Evolutionary conservation across 2,329 filamentous ascomycete species (phyloP), one percentile per base, ranked within the genome.

Genomic region (Fusarium xylarioides): DNA sequence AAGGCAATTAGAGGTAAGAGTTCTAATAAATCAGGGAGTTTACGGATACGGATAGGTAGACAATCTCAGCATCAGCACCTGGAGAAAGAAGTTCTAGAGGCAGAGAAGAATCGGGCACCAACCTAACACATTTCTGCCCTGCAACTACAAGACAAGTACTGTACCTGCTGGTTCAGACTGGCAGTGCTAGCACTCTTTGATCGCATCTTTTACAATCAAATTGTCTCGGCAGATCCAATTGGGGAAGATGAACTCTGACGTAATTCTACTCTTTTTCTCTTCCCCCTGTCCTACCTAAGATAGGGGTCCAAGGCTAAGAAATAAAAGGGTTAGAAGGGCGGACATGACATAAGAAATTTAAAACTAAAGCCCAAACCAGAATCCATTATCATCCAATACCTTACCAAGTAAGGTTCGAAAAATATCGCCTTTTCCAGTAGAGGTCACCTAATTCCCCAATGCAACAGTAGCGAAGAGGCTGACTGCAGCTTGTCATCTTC

Each of bases 401-500:
- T 26, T 30, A 30, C 30, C 11, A 11, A 11, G 8, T 6, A 18
- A 26, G 42, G n/a, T 38, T 43, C 47, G 11, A 35, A 38, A 30
- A 28, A 47, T 38, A 28, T 32, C 47, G n/a, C 35, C 28, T 46
- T 32, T 58, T 34, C 46, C 34, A 37, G 47, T 12, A 52, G 16
- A 50, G 53, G 61, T 62, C 40, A 52, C 47, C 59, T 53, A 74
- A 68, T 46, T 57, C 54, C 40, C 40, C 19, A 57, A 54, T 54
- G 61, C 44, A 52, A 61, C 30, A 23, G 43, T 56, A 30, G 30
- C 34, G 18, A 68, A 68, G 23, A 74, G 66, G 63, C 62, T 71
- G 47, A 56, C 44, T 73, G 70, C 70, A 71, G 53, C 53, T 68
- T 71, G 54, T 73, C 61, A 67, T 49, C 47, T 61, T 49, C 28